Percentiles rank a stretch among this genome's conserved stretches.
These are phyloP conservation scores for Gossypium bickii DNA, from an alignment of 345 rosid genomes.

Conservation along the genomic window DNA sequence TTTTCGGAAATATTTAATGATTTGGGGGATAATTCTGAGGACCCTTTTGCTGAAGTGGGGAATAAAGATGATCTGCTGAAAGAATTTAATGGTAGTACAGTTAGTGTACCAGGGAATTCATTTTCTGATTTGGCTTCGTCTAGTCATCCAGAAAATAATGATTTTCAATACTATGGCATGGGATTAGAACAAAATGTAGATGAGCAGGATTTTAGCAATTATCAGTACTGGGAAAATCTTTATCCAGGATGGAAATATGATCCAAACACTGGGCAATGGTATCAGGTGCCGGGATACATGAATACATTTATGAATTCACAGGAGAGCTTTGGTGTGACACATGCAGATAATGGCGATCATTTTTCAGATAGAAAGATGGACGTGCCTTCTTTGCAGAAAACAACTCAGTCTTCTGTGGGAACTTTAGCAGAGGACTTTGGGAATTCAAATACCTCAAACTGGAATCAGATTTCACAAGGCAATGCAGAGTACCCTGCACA, in stretches of 20 bases:
- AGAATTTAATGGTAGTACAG: conserved; percentile 14
- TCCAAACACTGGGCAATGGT: conserved; percentile 72
- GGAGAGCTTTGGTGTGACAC: conserved; percentile 25
- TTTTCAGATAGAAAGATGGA: conserved; percentile 42
- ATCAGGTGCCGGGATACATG: conserved; percentile 48
- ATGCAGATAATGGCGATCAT: conserved; percentile 33
- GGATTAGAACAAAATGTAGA: conserved; percentile 28
- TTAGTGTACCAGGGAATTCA: conserved; percentile 11
- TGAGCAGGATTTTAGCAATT: conserved; percentile 47
- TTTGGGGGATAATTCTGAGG: conserved; percentile 33
- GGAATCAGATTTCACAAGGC: conserved; percentile 64
- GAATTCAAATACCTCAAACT: conserved; percentile 51
- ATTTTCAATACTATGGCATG: conserved; percentile 27
- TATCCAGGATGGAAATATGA: conserved; percentile 95
- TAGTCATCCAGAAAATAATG: conserved; percentile 34
- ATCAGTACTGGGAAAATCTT: conserved; percentile 68
- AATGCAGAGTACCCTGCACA: conserved; percentile 77
- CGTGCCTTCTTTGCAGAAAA: conserved; percentile 53
- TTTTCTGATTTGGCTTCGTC: conserved; percentile 17
- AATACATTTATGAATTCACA: conserved; percentile 22
- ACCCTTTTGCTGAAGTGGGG: conserved; percentile 17
- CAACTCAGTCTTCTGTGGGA: conserved; percentile 46
- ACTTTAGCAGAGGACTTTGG: conserved; percentile 41
- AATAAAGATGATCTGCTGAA: neutral
- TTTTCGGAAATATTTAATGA: conserved; percentile 71